Conservation (phyloP, 345 rosid species). For the Ceriops zippeliana region DNA sequence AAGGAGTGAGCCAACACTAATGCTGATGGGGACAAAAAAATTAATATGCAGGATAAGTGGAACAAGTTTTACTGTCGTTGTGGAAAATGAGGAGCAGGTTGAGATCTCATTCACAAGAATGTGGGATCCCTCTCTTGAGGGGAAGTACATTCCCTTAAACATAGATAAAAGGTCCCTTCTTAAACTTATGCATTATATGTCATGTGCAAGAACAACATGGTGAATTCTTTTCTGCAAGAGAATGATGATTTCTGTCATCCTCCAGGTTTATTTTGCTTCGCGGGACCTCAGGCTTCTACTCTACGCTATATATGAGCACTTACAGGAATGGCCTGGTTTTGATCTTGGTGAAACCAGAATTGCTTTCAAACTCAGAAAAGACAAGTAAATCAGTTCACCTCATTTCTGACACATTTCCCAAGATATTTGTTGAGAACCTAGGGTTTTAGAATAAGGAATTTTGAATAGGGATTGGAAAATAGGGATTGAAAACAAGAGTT, state of each 20-base stretch:
- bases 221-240: too few relatives aligned
- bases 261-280: conserved; percentile 62
- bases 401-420: conserved; percentile 2
- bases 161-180: conserved; percentile 33
- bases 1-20: neutral
- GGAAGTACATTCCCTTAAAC: conserved; percentile 22
- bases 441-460: too few relatives aligned
- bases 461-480: too few relatives aligned
- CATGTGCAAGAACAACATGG: neutral
- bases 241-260: neutral
- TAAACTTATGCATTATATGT: neutral
- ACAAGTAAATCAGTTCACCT: conserved; percentile 44
- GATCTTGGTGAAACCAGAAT: conserved; percentile 71
- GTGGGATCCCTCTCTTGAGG: conserved; percentile 27
- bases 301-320: conserved; percentile 76
- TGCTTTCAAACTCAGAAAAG: conserved; percentile 78
- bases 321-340: conserved; percentile 76
- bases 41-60: conserved; percentile 34
- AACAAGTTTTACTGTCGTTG: conserved; percentile 18
- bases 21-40: conserved; percentile 14
- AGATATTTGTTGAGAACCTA: too few relatives aligned
- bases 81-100: conserved; percentile 30
- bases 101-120: conserved; percentile 30
- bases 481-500: too few relatives aligned
- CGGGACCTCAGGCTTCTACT: conserved; percentile 76